Evolutionary conservation across 2,329 filamentous ascomycete genomes (phyloP).

Genomic region (Aureobasidium namibiae): DNA sequence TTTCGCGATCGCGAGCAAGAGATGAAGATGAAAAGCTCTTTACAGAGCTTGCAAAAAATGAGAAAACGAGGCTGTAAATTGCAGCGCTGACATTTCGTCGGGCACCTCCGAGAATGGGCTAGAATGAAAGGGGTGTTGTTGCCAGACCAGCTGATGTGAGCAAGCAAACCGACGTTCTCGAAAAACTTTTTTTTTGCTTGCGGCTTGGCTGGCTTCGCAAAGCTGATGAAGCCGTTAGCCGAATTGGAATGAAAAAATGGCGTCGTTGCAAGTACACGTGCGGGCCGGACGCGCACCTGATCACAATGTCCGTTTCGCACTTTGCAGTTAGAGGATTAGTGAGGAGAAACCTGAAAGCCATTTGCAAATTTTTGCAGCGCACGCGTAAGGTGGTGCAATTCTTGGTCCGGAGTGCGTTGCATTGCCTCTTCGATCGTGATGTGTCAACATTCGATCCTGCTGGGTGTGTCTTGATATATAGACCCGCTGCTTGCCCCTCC

Average conservation of each 20-base stretch:
- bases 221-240: too few species aligned
- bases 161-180: not conserved
- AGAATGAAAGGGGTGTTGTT: not conserved
- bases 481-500: not conserved
- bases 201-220: too few species aligned
- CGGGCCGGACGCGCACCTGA: too few species aligned
- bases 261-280: too few species aligned
- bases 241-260: too few species aligned
- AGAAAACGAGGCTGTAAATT: not conserved
- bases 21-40: not conserved
- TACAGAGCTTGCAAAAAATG: not conserved
- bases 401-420: not conserved
- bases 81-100: not conserved
- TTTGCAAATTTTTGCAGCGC: conserved; percentile 2
- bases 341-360: not conserved
- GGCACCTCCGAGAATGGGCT: conserved; percentile 5
- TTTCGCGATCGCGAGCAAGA: not conserved
- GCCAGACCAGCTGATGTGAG: not conserved
- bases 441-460: conserved; percentile 9
- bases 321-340: conserved; percentile 4
- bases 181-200: conserved; percentile 4
- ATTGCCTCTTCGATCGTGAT: conserved; percentile 1
- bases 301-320: conserved; percentile 1
- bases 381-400: conserved; percentile 4
- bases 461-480: not conserved